Conservation (phyloP, 2,329 filamentous ascomycete species). For the Phaeosphaeria sp. region DNA sequence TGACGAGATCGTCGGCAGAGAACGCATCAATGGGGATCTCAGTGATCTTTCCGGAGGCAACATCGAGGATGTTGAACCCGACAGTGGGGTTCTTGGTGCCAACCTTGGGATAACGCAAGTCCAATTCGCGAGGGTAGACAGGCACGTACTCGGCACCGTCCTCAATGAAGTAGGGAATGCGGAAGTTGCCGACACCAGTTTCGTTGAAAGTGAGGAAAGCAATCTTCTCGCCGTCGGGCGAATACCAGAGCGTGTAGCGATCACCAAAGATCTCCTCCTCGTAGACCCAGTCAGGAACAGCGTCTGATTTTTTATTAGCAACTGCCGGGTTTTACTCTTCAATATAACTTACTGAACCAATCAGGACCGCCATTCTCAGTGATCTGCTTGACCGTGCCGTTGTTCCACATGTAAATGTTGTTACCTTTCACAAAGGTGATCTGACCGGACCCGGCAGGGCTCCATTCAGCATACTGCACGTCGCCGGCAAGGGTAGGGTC, state of each 20-base stretch:
- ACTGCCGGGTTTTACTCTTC: not conserved
- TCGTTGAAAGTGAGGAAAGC: constrained; percentile 67
- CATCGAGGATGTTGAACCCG: constrained; percentile 63
- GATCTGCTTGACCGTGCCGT: constrained; percentile 62
- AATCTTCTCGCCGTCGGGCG: constrained; percentile 61
- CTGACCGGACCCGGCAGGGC: constrained; percentile 60
- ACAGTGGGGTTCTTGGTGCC: constrained; percentile 72
- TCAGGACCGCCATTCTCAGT: constrained; percentile 67
- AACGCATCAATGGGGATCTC: constrained; percentile 64
- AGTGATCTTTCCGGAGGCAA: constrained; percentile 55
- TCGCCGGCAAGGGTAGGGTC: constrained; percentile 67
- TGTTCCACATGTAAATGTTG: constrained; percentile 66
- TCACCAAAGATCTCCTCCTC: constrained; percentile 65
- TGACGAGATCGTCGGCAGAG: constrained; percentile 65
- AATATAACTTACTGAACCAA: constrained; percentile 58
- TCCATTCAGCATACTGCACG: constrained; percentile 71
- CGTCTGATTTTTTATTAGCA: constrained; percentile 28
- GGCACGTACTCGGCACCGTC: constrained; percentile 61
- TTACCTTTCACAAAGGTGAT: constrained; percentile 73
- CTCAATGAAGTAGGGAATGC: constrained; percentile 71
- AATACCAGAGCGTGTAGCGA: constrained; percentile 63
- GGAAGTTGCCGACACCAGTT: constrained; percentile 71
- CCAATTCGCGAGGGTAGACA: constrained; percentile 66
- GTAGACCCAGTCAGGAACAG: constrained; percentile 70
- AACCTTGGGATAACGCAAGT: constrained; percentile 73